Conservation (phyloP, 1,139 yeast genomes). For the Hansenula anomala region DNA sequence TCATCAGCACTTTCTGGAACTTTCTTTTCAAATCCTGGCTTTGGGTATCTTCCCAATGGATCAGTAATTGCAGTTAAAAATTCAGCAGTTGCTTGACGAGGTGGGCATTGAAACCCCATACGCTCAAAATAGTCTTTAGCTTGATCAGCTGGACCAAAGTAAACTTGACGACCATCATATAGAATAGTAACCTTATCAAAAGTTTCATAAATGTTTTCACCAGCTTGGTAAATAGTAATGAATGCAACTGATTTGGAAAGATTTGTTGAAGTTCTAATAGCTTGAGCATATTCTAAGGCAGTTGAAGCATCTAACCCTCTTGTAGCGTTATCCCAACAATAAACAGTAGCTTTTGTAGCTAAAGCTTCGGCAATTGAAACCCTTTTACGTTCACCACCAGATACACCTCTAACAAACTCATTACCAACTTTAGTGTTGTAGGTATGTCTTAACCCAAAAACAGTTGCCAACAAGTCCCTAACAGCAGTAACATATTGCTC, state of each 20-base stretch:
- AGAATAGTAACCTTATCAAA: slow-evolving; percentile 40
- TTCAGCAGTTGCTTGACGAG: slow-evolving; percentile 53
- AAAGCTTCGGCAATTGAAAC: slow-evolving; percentile 67
- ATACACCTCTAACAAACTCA: slow-evolving; percentile 71
- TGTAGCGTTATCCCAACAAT: slow-evolving; percentile 63
- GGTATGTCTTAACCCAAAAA: slow-evolving; percentile 58
- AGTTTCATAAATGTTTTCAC: slow-evolving; percentile 40
- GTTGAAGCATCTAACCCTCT: slow-evolving; percentile 63
- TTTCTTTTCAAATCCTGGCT: slow-evolving; percentile 46
- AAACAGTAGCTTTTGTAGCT: slow-evolving; percentile 43
- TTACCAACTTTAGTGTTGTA: slow-evolving; percentile 66
- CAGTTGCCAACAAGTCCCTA: slow-evolving; percentile 46
- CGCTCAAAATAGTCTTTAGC: slow-evolving; percentile 41
- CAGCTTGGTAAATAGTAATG: slow-evolving; percentile 42
- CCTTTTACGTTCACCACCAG: slow-evolving; percentile 84
- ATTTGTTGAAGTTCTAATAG: slow-evolving; percentile 34
- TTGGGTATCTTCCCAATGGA: slow-evolving; percentile 46
- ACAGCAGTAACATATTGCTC: slow-evolving; percentile 42
- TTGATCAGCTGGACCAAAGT: slow-evolving; percentile 32
- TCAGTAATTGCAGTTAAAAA: slow-evolving; percentile 53
- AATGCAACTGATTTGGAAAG: slow-evolving; percentile 35
- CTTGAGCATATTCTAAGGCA: too few relatives aligned
- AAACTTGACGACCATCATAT: slow-evolving; percentile 41
- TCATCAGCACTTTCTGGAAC: slow-evolving; percentile 70
- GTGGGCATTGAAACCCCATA: slow-evolving; percentile 49